Percentiles rank a stretch among this genome's conserved stretches.
phyloP scores from a whole-genome alignment of 768 basidiomycete genomes.

The Leccinum variicolor region DNA sequence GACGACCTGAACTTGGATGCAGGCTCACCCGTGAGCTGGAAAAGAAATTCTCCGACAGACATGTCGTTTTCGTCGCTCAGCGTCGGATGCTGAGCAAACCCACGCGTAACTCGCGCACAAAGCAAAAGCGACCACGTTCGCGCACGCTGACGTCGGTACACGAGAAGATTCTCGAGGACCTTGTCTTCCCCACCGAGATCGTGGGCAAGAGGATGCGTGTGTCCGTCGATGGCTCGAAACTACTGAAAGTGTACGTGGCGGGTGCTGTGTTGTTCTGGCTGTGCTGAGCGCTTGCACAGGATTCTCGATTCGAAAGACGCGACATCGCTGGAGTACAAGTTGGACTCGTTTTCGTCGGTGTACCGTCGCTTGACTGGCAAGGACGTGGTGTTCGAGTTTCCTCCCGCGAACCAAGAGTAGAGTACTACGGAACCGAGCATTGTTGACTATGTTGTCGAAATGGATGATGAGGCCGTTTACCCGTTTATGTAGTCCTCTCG shows the following conservation, averaged over 20 bases:
- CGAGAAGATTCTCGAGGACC: conserved; percentile 98
- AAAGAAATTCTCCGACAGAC: conserved; percentile 99
- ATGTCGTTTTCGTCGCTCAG: conserved; percentile 98
- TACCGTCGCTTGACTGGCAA: conserved; percentile 95
- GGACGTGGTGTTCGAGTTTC: conserved; percentile 95
- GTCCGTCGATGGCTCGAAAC: conserved; percentile 88
- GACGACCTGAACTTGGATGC: conserved; percentile 11
- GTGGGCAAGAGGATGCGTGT: conserved; percentile 98
- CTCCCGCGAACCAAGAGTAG: conserved; percentile 71
- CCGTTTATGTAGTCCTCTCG: conserved; percentile 28
- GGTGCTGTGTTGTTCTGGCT: conserved; percentile 6
- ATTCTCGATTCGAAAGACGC: conserved; percentile 98
- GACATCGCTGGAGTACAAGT: conserved; percentile 98
- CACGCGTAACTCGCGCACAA: conserved; percentile 85
- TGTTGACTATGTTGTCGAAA: conserved; percentile 30
- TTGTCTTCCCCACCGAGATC: conserved; percentile 98
- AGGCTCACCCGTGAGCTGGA: conserved; percentile 98
- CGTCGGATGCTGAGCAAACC: conserved; percentile 98
- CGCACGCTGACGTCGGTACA: conserved; percentile 97
- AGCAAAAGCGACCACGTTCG: conserved; percentile 95
- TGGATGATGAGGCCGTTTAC: conserved; percentile 31
- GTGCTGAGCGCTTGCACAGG: conserved; percentile 40
- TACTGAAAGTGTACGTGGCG: conserved; percentile 90
- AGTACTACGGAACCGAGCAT: conserved; percentile 34
- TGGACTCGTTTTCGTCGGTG: conserved; percentile 97